A percentile compares a stretch with the other conserved stretches of the same genome.
Conservation (phyloP, 116 monocot species). For the Zostera marina region DNA sequence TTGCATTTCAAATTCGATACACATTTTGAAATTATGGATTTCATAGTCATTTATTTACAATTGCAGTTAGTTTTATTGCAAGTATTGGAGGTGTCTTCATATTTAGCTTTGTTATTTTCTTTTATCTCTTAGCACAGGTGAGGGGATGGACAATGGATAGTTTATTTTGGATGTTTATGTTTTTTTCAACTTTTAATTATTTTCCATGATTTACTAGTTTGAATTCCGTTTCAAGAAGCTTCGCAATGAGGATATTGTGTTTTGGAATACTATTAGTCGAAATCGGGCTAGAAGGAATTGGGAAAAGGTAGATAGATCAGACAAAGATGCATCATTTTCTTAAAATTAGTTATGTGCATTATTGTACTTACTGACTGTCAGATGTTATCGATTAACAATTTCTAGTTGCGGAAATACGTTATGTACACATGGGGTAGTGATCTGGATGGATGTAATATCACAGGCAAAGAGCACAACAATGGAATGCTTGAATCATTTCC, state of each 20-base stretch:
- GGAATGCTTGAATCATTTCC: constrained; percentile 16
- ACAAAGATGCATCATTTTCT: not conserved
- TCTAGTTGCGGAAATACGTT: constrained; percentile 76
- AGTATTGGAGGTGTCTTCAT: constrained; percentile 62
- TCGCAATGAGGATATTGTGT: constrained; percentile 47
- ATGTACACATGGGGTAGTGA: constrained; percentile 74
- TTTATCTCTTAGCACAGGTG: constrained; percentile 51
- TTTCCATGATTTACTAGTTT: constrained; percentile 23
- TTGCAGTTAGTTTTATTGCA: constrained; percentile 67
- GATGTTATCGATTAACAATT: constrained; percentile 4
- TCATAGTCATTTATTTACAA: not conserved
- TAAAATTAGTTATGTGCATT: not conserved
- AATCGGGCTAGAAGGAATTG: constrained; percentile 57
- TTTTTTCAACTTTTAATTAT: not conserved
- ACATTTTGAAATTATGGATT: not conserved
- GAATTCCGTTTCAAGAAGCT: constrained; percentile 66
- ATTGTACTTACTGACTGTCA: not conserved
- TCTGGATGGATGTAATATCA: constrained; percentile 22
- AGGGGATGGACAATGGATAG: no score
- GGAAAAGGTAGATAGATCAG: constrained; percentile 49
- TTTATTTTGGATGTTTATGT: not conserved
- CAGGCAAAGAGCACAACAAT: constrained; percentile 12
- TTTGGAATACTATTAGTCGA: constrained; percentile 35
- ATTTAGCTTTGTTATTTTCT: constrained; percentile 54
- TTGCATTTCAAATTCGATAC: not conserved